These are phyloP conservation scores for Paralagenidium karlingii DNA, from an alignment of 352 stramenopile species.

Conservation along the genomic window DNA sequence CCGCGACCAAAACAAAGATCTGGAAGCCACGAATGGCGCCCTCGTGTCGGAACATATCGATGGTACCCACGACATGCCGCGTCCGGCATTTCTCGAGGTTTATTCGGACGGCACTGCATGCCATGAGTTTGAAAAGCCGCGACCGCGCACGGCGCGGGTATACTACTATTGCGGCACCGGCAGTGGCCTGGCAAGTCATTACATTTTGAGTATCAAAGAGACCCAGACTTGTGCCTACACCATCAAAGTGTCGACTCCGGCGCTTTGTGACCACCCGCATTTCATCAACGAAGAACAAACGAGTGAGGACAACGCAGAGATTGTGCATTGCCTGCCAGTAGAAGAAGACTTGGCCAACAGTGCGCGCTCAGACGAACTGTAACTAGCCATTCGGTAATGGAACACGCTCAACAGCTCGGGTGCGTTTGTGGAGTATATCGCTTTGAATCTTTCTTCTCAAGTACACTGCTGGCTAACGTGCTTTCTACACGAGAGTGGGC, in stretches of 20 bases:
- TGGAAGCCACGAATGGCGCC: slow-evolving; percentile 22
- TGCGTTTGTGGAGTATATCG: too few species aligned
- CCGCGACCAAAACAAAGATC: slow-evolving; percentile 25
- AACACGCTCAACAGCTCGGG: too few species aligned
- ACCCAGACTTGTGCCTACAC: slow-evolving; percentile 74
- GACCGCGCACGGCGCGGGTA: slow-evolving; percentile 43
- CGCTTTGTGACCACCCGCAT: slow-evolving; percentile 69
- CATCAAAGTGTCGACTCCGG: slow-evolving; percentile 62
- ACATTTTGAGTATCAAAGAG: slow-evolving; percentile 69
- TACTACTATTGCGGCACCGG: slow-evolving; percentile 67
- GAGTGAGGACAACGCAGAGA: slow-evolving; percentile 27
- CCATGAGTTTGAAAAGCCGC: slow-evolving; percentile 51
- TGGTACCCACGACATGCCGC: slow-evolving; percentile 54
- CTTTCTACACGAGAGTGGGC: too few species aligned
- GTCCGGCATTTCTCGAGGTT: slow-evolving; percentile 53
- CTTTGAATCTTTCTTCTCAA: too few species aligned
- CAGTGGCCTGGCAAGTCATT: slow-evolving; percentile 31
- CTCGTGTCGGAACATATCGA: slow-evolving; percentile 69
- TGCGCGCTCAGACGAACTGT: too few species aligned
- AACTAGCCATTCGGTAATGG: too few species aligned
- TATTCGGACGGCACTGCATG: slow-evolving; percentile 61
- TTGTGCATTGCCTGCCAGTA: slow-evolving; percentile 61
- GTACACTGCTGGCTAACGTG: too few species aligned
- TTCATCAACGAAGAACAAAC: slow-evolving; percentile 62
- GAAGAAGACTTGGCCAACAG: too few species aligned